Percentiles rank a stretch among this genome's conserved stretches.
Conservation (phyloP, 306 rosid genomes). For the Coriaria nepalensis region DNA sequence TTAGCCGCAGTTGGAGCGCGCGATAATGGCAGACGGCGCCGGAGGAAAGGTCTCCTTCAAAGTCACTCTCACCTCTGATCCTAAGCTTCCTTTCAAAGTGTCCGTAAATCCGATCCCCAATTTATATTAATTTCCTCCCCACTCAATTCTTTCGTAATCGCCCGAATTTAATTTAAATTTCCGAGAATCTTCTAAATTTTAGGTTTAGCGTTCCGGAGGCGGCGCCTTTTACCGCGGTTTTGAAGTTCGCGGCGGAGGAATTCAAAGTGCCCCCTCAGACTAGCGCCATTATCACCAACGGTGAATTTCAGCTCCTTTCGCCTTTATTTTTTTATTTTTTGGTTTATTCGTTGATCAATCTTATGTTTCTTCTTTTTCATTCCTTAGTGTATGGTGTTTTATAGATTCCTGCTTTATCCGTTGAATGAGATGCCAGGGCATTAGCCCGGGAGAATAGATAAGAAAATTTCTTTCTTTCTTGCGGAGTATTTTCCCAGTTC, state of each 20-base stretch:
- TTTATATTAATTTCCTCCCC: background rate
- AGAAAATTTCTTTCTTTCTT: too few relatives aligned
- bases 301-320: conserved; percentile 19
- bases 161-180: too few relatives aligned
- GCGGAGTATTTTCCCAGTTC: too few relatives aligned
- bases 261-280: conserved; percentile 99
- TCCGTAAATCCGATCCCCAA: conserved; percentile 12
- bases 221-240: conserved; percentile 96
- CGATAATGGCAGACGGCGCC: conserved; percentile 42
- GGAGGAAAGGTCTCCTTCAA: conserved; percentile 99
- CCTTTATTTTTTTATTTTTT: background rate
- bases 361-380: background rate
- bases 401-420: too few relatives aligned
- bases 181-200: conserved; percentile 1
- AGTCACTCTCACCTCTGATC: conserved; percentile 98
- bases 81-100: conserved; percentile 97
- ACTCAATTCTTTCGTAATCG: background rate
- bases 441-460: too few relatives aligned
- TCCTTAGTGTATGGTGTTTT: too few relatives aligned
- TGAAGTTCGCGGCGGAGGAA: conserved; percentile 92
- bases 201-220: conserved; percentile 98
- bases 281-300: conserved; percentile 96
- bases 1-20: background rate
- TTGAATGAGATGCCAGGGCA: too few relatives aligned
- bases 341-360: background rate